Percentiles rank a stretch among this genome's conserved stretches.
Evolutionary conservation across 2,329 filamentous ascomycete genomes (phyloP).

Genomic region (Berkeleyomyces basicola): DNA sequence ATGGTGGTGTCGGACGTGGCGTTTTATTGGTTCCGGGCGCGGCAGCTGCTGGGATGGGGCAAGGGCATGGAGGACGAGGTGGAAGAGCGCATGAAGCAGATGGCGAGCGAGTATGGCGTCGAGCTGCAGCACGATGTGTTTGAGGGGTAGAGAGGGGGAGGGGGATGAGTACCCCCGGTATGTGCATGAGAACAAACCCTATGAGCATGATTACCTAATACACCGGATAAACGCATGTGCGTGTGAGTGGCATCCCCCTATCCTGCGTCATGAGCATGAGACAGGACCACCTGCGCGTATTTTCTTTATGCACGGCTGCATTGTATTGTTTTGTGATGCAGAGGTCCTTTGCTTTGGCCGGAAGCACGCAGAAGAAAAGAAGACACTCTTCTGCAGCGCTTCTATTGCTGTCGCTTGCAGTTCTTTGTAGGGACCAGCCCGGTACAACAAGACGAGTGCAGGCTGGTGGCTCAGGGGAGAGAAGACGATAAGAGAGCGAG

Average conservation of each 20-base stretch:
- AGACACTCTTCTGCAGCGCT: no score
- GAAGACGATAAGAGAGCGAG: not conserved
- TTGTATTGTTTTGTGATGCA: not conserved
- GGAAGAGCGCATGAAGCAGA: conserved; percentile 68
- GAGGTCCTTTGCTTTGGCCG: no score
- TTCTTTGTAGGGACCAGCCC: no score
- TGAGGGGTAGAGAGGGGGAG: conserved; percentile 43
- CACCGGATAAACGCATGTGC: not conserved
- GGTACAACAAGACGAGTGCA: no score
- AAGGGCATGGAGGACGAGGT: conserved; percentile 89
- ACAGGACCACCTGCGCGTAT: not conserved
- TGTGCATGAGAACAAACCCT: not conserved
- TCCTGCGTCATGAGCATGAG: not conserved
- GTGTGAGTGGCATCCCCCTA: not conserved
- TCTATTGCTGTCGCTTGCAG: no score
- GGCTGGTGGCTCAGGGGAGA: no score
- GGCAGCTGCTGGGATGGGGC: conserved; percentile 60
- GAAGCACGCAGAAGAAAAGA: no score
- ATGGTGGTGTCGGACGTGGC: conserved; percentile 60
- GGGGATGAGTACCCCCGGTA: not conserved
- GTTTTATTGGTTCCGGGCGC: conserved; percentile 66
- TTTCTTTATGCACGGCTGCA: not conserved
- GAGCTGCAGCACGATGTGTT: conserved; percentile 81
- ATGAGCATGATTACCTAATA: not conserved
- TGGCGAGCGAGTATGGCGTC: conserved; percentile 83